Percentiles rank a stretch among this genome's conserved stretches.
These are phyloP conservation scores for Lepraria neglecta DNA, from an alignment of 495 filamentous ascomycete species.

Conservation along the genomic window DNA sequence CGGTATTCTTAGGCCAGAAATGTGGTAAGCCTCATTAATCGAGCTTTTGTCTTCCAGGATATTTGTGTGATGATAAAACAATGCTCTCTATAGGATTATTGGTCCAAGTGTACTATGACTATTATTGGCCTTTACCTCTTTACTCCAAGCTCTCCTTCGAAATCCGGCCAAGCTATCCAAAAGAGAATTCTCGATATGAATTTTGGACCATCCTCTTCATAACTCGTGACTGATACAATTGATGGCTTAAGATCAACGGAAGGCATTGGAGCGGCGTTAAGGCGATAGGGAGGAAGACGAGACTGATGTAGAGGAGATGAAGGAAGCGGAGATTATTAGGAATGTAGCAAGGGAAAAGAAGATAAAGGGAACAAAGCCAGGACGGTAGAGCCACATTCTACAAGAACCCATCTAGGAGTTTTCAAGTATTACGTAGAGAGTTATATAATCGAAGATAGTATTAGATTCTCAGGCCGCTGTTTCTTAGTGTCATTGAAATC, in stretches of 20 bases:
- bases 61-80: background rate
- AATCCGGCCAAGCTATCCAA: background rate
- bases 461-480: too few species aligned
- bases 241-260: background rate
- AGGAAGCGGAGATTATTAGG: background rate
- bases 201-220: background rate
- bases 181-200: background rate
- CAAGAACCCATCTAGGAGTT: too few species aligned
- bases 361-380: background rate
- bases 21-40: background rate
- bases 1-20: background rate
- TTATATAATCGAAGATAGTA: too few species aligned
- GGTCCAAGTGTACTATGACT: background rate
- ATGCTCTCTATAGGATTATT: background rate
- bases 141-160: background rate
- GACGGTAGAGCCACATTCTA: background rate
- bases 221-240: background rate
- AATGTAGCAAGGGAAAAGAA: too few species aligned
- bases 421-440: too few species aligned
- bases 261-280: background rate
- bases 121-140: background rate
- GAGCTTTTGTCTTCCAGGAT: background rate
- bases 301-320: background rate
- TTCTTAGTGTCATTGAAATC: too few species aligned
- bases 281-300: background rate